A percentile compares a stretch with the other conserved stretches of the same genome.
These are phyloP conservation scores for Spergularia azorica DNA, from an alignment of 179 eudicot species.

Conservation along the genomic window DNA sequence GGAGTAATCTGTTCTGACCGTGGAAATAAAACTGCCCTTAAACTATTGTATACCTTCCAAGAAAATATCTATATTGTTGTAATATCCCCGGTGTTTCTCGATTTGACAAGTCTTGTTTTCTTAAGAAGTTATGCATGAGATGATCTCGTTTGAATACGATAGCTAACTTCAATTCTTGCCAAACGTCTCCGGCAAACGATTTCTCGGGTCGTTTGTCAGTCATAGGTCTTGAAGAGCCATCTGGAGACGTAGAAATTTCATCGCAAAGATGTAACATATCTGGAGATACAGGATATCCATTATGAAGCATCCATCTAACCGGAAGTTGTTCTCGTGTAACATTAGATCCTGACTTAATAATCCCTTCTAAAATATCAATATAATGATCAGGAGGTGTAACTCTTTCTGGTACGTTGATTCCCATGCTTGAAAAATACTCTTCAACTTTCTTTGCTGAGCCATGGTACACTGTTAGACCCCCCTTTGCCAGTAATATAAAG, in stretches of 20 bases:
- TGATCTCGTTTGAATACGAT: constrained; percentile 48
- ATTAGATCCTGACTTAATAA: constrained; percentile 53
- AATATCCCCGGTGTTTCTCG: constrained; percentile 67
- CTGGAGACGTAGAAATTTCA: constrained; percentile 54
- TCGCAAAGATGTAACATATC: constrained; percentile 84
- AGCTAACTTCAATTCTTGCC: constrained; percentile 52
- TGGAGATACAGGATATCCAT: constrained; percentile 84
- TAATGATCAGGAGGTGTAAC: constrained; percentile 93
- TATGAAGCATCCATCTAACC: constrained; percentile 95
- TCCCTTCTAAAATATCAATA: constrained; percentile 89
- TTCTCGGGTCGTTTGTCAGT: constrained; percentile 35
- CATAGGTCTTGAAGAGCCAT: constrained; percentile 34
- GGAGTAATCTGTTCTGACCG: no score
- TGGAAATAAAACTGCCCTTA: no score
- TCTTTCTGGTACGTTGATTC: constrained; percentile 79
- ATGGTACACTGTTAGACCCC: constrained; percentile 88
- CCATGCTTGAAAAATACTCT: constrained; percentile 74
- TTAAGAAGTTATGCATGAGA: constrained; percentile 45
- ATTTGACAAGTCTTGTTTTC: constrained; percentile 54
- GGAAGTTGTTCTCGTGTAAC: constrained; percentile 85
- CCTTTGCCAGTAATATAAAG: constrained; percentile 87
- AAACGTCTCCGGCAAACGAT: constrained; percentile 62
- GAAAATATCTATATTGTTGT: constrained; percentile 78
- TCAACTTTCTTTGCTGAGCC: constrained; percentile 88
- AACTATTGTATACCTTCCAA: constrained; percentile 65